Percentiles rank a stretch among this genome's conserved stretches.
Conservation (phyloP, 495 filamentous ascomycete species). For the Cercophora newfieldiana region DNA sequence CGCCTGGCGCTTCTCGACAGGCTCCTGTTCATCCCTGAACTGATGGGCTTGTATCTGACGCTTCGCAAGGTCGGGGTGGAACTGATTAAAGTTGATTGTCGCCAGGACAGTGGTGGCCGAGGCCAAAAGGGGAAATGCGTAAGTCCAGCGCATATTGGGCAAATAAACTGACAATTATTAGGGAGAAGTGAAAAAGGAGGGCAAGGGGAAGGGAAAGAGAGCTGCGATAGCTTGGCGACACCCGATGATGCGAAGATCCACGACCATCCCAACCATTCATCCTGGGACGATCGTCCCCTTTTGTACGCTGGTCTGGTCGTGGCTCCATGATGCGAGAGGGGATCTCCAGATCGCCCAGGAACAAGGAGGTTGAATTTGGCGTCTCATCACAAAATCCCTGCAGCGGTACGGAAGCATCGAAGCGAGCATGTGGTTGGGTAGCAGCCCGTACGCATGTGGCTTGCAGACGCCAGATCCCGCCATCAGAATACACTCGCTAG, state of each 20-base stretch:
- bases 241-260: neutral
- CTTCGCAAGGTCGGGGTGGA: conserved; percentile 17
- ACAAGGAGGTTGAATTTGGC: neutral
- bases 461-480: neutral
- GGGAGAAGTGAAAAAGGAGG: neutral
- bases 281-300: neutral
- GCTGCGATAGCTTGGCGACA: neutral
- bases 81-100: conserved; percentile 16
- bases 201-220: conserved; percentile 1
- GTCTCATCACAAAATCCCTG: neutral
- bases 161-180: conserved; percentile 4
- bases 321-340: neutral
- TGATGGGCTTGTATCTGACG: neutral
- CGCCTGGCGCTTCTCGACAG: conserved; percentile 16
- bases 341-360: neutral
- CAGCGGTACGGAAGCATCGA: neutral
- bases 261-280: neutral
- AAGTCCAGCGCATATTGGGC: conserved; percentile 22
- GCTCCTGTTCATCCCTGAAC: neutral
- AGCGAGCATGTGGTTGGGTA: neutral
- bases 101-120: conserved; percentile 18
- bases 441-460: neutral
- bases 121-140: conserved; percentile 13
- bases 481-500: neutral
- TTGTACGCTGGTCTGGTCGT: neutral